Percentiles rank a stretch among this genome's conserved stretches.
Evolutionary conservation across 805 yeast genomes (phyloP).

Genomic region (Geotrichum ghanense): DNA sequence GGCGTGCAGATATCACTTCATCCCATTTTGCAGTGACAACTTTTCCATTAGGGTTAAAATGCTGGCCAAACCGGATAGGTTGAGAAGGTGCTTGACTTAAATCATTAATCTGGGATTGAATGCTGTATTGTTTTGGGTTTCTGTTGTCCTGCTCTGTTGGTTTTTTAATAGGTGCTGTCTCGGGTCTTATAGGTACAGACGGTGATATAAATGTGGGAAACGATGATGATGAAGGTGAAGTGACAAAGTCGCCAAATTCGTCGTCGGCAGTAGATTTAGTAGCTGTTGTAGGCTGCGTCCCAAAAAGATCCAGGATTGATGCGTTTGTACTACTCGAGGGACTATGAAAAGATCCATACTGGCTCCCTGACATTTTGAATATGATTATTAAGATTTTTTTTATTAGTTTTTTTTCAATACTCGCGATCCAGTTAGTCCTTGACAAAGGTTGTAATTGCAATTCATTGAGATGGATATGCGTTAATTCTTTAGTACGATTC

Average conservation of each 20-base stretch:
- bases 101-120: slow-evolving; percentile 9
- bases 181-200: background rate
- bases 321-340: no score
- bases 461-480: no score
- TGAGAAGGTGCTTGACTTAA: background rate
- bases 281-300: background rate
- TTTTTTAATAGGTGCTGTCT: background rate
- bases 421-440: no score
- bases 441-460: no score
- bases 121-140: background rate
- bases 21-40: background rate
- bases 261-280: slow-evolving; percentile 13
- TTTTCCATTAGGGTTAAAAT: slow-evolving; percentile 7
- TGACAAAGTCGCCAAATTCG: slow-evolving; percentile 38
- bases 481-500: no score
- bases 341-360: no score
- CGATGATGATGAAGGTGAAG: background rate
- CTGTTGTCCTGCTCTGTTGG: background rate
- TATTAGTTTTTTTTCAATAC: background rate
- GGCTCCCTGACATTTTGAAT: no score
- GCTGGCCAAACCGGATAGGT: slow-evolving; percentile 14
- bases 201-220: slow-evolving; percentile 1
- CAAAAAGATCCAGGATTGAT: slow-evolving; percentile 10
- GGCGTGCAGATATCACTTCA: background rate
- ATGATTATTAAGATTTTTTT: background rate